Evolutionary conservation across 2,329 filamentous ascomycete species (phyloP).

Genomic region (Helicocarpus griseus): DNA sequence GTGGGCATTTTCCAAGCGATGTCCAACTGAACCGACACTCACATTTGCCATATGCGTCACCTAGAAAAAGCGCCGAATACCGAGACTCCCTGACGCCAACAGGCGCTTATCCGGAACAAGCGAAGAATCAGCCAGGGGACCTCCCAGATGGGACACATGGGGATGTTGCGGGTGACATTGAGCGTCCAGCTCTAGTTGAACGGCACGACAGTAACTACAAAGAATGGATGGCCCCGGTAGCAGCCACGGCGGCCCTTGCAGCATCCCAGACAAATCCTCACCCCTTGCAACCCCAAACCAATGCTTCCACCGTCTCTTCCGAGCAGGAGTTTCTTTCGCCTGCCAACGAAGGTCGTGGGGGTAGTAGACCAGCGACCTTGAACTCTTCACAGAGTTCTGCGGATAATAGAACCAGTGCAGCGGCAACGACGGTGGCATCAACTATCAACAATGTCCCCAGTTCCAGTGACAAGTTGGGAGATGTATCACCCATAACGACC

Average conservation of each 20-base stretch:
- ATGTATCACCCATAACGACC: not conserved
- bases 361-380: not conserved
- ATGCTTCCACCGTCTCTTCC: not conserved
- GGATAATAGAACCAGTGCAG: not conserved
- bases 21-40: constrained; percentile 77
- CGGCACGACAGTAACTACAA: constrained; percentile 37
- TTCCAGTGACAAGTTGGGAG: not conserved
- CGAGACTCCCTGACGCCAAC: constrained; percentile 52
- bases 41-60: constrained; percentile 68
- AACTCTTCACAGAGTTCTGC: not conserved
- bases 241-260: constrained; percentile 17
- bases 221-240: constrained; percentile 45
- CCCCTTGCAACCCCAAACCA: not conserved
- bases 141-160: constrained; percentile 22
- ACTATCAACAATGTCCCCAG: not conserved
- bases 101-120: constrained; percentile 26
- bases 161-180: not conserved
- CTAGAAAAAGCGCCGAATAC: constrained; percentile 67
- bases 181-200: constrained; percentile 5
- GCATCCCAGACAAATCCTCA: not conserved
- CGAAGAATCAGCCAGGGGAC: not conserved
- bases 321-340: not conserved
- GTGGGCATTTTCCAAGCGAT: constrained; percentile 95
- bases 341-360: not conserved
- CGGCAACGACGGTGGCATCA: not conserved